Percentiles rank a stretch among this genome's conserved stretches.
phyloP scores from a whole-genome alignment of 1,139 yeast genomes.

The Chernovozyma aurita region DNA sequence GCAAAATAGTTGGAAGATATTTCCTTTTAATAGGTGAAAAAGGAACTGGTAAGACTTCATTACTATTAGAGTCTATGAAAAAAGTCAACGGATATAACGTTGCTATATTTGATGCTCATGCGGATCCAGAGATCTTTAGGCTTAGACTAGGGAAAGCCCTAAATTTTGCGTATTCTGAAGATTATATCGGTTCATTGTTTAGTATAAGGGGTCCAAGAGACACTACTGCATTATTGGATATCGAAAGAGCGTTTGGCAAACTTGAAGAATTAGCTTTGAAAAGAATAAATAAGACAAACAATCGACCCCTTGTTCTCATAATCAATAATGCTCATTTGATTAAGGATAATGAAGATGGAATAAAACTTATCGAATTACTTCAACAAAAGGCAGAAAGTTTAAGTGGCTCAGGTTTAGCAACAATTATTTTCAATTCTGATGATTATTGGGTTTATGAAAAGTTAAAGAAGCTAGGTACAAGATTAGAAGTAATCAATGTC shows the following conservation, averaged over 20 bases:
- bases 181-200: conserved; percentile 76
- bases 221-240: conserved; percentile 76
- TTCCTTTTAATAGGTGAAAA: conserved; percentile 76
- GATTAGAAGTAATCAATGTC: conserved; percentile 69
- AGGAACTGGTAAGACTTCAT: conserved; percentile 81
- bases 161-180: conserved; percentile 72
- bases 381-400: conserved; percentile 82
- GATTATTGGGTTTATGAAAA: conserved; percentile 88
- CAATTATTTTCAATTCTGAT: conserved; percentile 75
- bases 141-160: conserved; percentile 73
- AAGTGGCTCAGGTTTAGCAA: conserved; percentile 72
- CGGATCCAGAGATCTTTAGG: conserved; percentile 81
- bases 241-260: conserved; percentile 76
- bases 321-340: conserved; percentile 75
- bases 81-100: conserved; percentile 63
- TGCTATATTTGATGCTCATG: conserved; percentile 75
- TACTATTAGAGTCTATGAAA: conserved; percentile 66
- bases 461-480: conserved; percentile 65
- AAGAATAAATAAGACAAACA: conserved; percentile 27
- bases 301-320: conserved; percentile 60
- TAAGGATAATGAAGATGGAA: conserved; percentile 68
- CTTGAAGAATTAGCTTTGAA: conserved; percentile 68
- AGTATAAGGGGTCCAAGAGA: conserved; percentile 86
- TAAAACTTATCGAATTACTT: conserved; percentile 63
- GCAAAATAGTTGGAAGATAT: conserved; percentile 62